Evolutionary conservation across 768 basidiomycete species (phyloP).

Genomic region (Macrolepiota dolichaula): DNA sequence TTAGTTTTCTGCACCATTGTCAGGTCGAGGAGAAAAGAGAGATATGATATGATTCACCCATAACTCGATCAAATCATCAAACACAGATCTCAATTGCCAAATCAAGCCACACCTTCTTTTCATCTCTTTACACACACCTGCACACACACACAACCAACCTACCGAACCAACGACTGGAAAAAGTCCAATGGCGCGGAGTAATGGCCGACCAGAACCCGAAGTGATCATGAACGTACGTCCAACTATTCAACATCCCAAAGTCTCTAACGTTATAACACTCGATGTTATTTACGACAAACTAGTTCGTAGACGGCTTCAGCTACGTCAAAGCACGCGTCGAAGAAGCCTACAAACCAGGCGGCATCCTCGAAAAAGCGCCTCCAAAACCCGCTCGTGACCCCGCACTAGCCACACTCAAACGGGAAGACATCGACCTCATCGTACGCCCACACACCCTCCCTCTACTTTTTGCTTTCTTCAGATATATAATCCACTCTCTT

Average conservation of each 20-base stretch:
- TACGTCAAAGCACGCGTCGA: slow-evolving; percentile 69
- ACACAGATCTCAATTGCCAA: slow-evolving; percentile 5
- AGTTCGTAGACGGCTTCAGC: slow-evolving; percentile 66
- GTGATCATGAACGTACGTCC: slow-evolving; percentile 62
- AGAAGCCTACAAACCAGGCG: slow-evolving; percentile 55
- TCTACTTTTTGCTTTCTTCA: no score
- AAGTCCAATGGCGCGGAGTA: slow-evolving; percentile 21
- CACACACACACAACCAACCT: background rate
- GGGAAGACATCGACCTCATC: slow-evolving; percentile 64
- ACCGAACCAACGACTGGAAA: background rate
- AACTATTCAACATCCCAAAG: background rate
- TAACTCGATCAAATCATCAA: background rate
- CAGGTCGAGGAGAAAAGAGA: background rate
- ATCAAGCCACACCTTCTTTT: background rate
- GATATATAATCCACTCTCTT: no score
- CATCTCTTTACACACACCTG: background rate
- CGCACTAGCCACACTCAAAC: slow-evolving; percentile 36
- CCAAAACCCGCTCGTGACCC: slow-evolving; percentile 43
- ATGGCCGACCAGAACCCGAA: slow-evolving; percentile 60
- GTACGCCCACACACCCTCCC: slow-evolving; percentile 32
- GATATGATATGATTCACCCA: background rate
- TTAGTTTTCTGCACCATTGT: slow-evolving; percentile 19
- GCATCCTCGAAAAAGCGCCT: slow-evolving; percentile 54
- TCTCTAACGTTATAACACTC: background rate
- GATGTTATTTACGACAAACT: background rate